Evolutionary conservation across 306 rosid species (phyloP).

Genomic region (Hippophae rhamnoides): DNA sequence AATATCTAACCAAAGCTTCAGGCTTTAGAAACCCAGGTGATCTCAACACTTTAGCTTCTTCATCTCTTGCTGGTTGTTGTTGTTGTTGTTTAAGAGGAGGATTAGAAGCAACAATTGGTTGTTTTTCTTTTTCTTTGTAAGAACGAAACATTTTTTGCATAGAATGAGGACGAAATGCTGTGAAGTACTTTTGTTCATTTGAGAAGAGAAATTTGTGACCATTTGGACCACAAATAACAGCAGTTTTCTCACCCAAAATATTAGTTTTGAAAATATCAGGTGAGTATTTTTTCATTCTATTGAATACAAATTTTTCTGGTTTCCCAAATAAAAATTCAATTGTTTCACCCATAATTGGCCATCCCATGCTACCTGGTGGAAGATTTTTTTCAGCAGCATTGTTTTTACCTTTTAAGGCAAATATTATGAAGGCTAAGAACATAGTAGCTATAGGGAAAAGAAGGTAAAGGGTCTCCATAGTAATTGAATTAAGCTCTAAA

Average conservation of each 20-base stretch:
- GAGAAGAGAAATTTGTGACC: conserved; percentile 14
- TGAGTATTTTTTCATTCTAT: conserved; percentile 6
- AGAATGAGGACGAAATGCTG: conserved; percentile 6
- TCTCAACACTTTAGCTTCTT: neutral
- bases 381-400: neutral
- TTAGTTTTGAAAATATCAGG: conserved; percentile 17
- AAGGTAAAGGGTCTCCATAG: no score
- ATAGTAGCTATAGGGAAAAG: no score
- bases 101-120: no score
- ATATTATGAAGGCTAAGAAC: no score
- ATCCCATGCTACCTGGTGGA: conserved; percentile 19
- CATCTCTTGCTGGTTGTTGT: neutral
- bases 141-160: conserved; percentile 8
- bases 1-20: conserved; percentile 4
- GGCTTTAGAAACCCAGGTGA: conserved; percentile 10
- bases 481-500: no score
- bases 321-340: neutral
- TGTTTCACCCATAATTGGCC: conserved; percentile 20
- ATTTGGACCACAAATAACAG: neutral
- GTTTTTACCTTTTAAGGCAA: no score
- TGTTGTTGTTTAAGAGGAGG: neutral
- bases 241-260: conserved; percentile 8
- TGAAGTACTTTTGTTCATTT: conserved; percentile 5
- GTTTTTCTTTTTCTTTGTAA: conserved; percentile 2
- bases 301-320: neutral